These are phyloP conservation scores for Rubia peregrina DNA, from an alignment of 305 asterid species.

Conservation along the genomic window DNA sequence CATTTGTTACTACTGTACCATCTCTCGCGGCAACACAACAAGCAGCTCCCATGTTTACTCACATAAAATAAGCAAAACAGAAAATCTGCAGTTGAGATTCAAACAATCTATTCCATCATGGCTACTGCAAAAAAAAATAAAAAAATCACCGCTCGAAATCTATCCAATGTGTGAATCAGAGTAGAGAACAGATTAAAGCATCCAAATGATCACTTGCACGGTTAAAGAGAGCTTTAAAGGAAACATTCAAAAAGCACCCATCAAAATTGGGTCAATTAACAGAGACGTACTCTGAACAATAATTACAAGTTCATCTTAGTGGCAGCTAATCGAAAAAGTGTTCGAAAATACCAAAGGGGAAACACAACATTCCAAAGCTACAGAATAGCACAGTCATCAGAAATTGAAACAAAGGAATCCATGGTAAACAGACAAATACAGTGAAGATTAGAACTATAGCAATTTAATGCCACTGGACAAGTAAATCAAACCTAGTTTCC, in stretches of 20 bases:
- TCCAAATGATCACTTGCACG: neutral
- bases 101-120: constrained; percentile 27
- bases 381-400: neutral
- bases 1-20: constrained; percentile 36
- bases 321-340: neutral
- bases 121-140: constrained; percentile 13
- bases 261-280: neutral
- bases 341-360: neutral
- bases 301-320: neutral
- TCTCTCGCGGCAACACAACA: constrained; percentile 90
- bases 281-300: neutral
- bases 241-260: neutral
- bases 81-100: constrained; percentile 20
- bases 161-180: neutral
- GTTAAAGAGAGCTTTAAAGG: neutral
- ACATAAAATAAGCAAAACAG: constrained; percentile 22
- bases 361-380: neutral
- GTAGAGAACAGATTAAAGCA: neutral
- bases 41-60: constrained; percentile 85
- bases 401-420: no score
- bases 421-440: no score
- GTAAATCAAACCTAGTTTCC: neutral
- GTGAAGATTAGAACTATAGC: neutral
- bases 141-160: neutral
- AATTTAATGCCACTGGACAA: constrained; percentile 2